Conservation (phyloP, 179 eudicot genomes). For the Pouteria campechiana region DNA sequence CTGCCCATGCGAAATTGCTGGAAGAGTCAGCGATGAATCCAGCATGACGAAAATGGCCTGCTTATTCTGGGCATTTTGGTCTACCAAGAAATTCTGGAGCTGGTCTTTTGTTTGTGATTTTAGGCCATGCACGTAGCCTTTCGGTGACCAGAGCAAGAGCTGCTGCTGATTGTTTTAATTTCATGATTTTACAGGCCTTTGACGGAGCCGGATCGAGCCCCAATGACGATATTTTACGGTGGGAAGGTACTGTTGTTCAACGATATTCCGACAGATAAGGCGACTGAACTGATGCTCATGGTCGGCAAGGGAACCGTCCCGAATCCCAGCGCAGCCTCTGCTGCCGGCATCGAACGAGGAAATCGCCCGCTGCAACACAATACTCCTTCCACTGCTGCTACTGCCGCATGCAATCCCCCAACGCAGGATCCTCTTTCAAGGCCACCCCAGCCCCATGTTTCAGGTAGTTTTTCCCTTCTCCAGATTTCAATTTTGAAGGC, state of each 20-base stretch:
- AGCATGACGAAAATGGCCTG: too few species aligned
- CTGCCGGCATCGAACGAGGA: neutral
- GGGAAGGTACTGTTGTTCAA: conserved; percentile 43
- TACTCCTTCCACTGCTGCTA: neutral
- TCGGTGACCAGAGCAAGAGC: conserved; percentile 5
- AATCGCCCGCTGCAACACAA: too few species aligned
- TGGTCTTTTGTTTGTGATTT: neutral
- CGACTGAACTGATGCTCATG: conserved; percentile 21
- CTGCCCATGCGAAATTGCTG: too few species aligned
- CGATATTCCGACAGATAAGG: conserved; percentile 34
- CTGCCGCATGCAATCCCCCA: neutral
- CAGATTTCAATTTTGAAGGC: neutral
- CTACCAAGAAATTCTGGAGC: conserved; percentile 4
- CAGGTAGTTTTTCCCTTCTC: conserved; percentile 7
- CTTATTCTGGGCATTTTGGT: too few species aligned
- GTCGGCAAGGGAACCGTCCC: conserved; percentile 9
- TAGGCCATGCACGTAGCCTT: neutral
- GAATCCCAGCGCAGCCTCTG: neutral
- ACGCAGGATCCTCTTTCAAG: neutral
- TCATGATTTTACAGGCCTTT: too few species aligned
- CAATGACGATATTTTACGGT: conserved; percentile 52
- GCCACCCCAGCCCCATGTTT: neutral
- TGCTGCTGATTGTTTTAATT: too few species aligned
- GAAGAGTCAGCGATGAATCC: too few species aligned
- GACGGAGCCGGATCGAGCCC: conserved; percentile 19